A percentile compares a stretch with the other conserved stretches of the same genome.
These are phyloP conservation scores for Fusarium mexicanum DNA, from an alignment of 2,329 filamentous ascomycete species.

Conservation along the genomic window DNA sequence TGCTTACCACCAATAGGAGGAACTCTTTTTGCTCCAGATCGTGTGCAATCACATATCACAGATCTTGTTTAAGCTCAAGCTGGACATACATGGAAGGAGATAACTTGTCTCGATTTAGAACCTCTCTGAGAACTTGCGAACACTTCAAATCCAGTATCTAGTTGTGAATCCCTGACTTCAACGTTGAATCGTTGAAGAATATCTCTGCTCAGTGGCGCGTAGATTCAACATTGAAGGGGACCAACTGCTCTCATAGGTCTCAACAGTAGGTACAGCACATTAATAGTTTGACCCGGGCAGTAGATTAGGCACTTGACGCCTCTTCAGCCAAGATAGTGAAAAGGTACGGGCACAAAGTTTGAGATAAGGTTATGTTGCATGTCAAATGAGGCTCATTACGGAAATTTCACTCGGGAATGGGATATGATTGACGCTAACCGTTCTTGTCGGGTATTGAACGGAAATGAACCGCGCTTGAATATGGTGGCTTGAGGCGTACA, in stretches of 20 bases:
- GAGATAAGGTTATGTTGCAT: background rate
- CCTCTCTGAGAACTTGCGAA: background rate
- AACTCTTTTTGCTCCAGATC: background rate
- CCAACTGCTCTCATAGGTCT: background rate
- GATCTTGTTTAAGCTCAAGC: background rate
- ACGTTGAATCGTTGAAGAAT: rapidly evolving
- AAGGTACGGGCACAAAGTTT: background rate
- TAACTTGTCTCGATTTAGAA: rapidly evolving
- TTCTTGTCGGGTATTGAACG: background rate
- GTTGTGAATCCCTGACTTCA: rapidly evolving
- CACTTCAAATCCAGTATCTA: background rate
- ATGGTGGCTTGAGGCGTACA: background rate
- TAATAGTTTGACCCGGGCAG: rapidly evolving
- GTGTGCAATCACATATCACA: background rate
- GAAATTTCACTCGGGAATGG: background rate
- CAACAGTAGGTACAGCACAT: no score
- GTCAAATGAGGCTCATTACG: background rate
- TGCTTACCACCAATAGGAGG: background rate
- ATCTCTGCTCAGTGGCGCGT: background rate
- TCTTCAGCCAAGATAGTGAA: no score
- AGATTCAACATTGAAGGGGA: background rate
- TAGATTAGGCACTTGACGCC: background rate
- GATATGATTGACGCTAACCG: background rate
- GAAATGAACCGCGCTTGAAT: background rate
- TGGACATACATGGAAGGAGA: rapidly evolving